Base-by-base conservation (phyloP, 306 rosid species). In the Trifolium dubium region DNA sequence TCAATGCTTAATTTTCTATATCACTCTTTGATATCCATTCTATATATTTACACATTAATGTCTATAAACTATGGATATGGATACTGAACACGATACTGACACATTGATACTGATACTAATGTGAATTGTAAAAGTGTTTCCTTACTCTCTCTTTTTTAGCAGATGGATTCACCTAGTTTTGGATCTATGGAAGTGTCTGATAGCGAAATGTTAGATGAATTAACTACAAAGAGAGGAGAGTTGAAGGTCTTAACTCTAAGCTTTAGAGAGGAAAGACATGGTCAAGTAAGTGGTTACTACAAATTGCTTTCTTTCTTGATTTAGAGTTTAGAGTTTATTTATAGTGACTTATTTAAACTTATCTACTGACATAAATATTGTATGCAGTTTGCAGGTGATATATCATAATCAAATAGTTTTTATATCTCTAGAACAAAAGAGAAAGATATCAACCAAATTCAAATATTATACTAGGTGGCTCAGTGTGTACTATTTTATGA, bases 191-290 rank as follows among this genome's bases (percentile, higher is more conserved):
- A 88, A 67, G 4, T 66, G 29, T 67, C 41, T 13, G 72, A 71
- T 69, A 35, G 79, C 74, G 97, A 92, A 87, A 86, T 92, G 51
- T 77, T 92, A 15, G 97, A 90, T 49, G 90, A 83, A 59, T 72
- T 90, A 62, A 88, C 95, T 53, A 92, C 95, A 2, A 83, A 73
- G 11, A 88, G 98, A 86, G 97, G 98, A 54, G 96, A 90, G 80
- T 69, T 92, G 74, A 92, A 90, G 85, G 72, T 90, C 69, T 86
- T 83, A 90, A 78, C 75, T 39, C 49, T 80, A 11, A 92, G 95
- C 84, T 88, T 87, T 51, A 75, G 8, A 1, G 98, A 92, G 72
- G 98, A 92, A 39, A 85, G 86, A 59, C 67, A 59, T 3, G 41
- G 39, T 31, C 92, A 84, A 18, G 60, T 53, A 53, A 53, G 60